A percentile compares a stretch with the other conserved stretches of the same genome.
Evolutionary conservation across 768 basidiomycete species (phyloP).

Genomic region (Chlorophyllum brunneum): DNA sequence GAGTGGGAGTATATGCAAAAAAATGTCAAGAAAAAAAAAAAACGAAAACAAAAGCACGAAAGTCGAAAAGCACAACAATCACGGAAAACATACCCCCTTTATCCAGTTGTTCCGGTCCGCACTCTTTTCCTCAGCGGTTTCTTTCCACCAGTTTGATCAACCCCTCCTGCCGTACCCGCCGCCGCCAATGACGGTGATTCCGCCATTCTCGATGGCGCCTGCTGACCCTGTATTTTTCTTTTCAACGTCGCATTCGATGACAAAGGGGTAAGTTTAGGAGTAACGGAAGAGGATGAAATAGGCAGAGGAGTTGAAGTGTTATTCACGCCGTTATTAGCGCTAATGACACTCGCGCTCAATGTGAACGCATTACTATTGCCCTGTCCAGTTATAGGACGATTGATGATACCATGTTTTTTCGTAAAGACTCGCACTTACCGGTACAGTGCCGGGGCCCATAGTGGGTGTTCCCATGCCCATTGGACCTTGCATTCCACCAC

Average conservation of each 20-base stretch:
- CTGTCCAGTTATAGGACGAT: background rate
- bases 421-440: constrained; percentile 6
- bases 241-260: constrained; percentile 48
- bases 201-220: constrained; percentile 39
- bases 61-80: background rate
- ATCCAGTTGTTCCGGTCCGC: constrained; percentile 44
- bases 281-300: constrained; percentile 20
- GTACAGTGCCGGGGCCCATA: background rate
- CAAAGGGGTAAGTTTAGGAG: constrained; percentile 34
- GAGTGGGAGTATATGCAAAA: no score
- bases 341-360: constrained; percentile 12
- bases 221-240: constrained; percentile 43
- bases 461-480: constrained; percentile 6
- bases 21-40: background rate
- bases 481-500: no score
- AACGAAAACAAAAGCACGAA: background rate
- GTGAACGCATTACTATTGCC: background rate
- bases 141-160: constrained; percentile 45
- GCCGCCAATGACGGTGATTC: constrained; percentile 38
- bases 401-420: background rate
- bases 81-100: constrained; percentile 16
- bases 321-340: background rate
- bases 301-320: constrained; percentile 22
- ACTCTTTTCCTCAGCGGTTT: constrained; percentile 49
- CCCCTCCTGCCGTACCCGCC: constrained; percentile 51